phyloP scores from a whole-genome alignment of 2,329 filamentous ascomycete genomes.

The Fonsecaea multimorphosa region DNA sequence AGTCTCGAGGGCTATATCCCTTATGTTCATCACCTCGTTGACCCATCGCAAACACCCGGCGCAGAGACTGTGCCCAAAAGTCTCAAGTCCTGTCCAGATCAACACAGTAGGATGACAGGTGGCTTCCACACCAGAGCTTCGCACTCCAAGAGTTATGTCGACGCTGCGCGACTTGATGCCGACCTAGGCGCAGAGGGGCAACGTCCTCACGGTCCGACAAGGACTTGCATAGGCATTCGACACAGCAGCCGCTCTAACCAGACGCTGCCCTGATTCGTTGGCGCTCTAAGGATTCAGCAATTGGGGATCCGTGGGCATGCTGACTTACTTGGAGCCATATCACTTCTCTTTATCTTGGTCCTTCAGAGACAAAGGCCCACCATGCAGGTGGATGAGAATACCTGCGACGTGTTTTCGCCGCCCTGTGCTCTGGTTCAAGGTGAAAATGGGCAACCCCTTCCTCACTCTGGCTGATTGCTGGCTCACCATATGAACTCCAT shows the following conservation, averaged over 20 bases:
- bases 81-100: background rate
- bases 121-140: background rate
- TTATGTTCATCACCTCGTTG: background rate
- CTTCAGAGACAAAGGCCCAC: background rate
- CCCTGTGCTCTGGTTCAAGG: background rate
- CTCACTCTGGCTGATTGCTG: background rate
- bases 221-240: background rate
- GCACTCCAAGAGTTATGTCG: background rate
- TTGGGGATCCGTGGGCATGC: background rate
- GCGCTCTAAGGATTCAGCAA: background rate
- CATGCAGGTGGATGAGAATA: too few species aligned
- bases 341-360: background rate
- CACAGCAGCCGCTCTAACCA: background rate
- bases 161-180: background rate
- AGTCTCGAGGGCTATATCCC: background rate
- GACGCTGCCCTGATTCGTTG: background rate
- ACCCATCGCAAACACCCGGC: background rate
- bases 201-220: background rate
- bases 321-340: background rate
- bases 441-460: background rate
- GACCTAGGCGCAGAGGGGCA: too few species aligned
- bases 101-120: background rate
- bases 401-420: background rate
- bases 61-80: background rate
- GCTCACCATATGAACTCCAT: background rate